A percentile compares a stretch with the other conserved stretches of the same genome.
Conservation (phyloP, 2,329 filamentous ascomycete genomes). For the Talaromyces piceae region DNA sequence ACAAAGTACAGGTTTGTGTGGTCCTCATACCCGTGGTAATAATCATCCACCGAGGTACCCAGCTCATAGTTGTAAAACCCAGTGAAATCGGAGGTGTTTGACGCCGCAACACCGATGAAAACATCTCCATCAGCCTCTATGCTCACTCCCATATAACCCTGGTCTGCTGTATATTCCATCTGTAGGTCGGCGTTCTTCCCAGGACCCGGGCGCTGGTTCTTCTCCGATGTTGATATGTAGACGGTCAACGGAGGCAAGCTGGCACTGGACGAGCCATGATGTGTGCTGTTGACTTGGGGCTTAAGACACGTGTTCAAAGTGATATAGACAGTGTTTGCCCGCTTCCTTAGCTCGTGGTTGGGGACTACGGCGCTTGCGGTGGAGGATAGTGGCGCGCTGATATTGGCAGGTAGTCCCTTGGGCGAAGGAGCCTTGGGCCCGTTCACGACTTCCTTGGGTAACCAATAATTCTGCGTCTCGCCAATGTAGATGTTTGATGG, state of each 20-base stretch:
- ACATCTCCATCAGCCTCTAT: constrained; percentile 57
- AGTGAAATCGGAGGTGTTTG: constrained; percentile 54
- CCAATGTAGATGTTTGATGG: constrained; percentile 57
- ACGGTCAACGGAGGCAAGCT: constrained; percentile 66
- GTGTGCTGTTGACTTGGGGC: constrained; percentile 50
- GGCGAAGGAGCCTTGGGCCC: constrained; percentile 32
- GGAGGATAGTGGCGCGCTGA: constrained; percentile 11
- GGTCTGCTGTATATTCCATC: constrained; percentile 46
- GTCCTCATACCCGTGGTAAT: constrained; percentile 57
- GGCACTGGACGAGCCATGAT: constrained; percentile 29
- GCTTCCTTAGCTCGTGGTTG: constrained; percentile 14
- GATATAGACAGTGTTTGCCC: constrained; percentile 56
- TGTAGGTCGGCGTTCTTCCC: constrained; percentile 36
- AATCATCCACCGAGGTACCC: constrained; percentile 71
- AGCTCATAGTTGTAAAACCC: constrained; percentile 74
- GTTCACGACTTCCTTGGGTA: constrained; percentile 51
- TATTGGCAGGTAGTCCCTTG: constrained; percentile 24
- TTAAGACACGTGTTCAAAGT: constrained; percentile 82
- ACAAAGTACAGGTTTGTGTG: constrained; percentile 63
- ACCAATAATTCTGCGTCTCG: constrained; percentile 55
- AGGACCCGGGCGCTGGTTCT: constrained; percentile 61
- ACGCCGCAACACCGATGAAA: constrained; percentile 69
- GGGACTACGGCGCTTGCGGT: constrained; percentile 13
- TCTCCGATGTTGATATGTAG: constrained; percentile 61
- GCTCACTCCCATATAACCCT: constrained; percentile 63